Conservation (phyloP, 768 basidiomycete genomes). For the Phylloporus sp. region DNA sequence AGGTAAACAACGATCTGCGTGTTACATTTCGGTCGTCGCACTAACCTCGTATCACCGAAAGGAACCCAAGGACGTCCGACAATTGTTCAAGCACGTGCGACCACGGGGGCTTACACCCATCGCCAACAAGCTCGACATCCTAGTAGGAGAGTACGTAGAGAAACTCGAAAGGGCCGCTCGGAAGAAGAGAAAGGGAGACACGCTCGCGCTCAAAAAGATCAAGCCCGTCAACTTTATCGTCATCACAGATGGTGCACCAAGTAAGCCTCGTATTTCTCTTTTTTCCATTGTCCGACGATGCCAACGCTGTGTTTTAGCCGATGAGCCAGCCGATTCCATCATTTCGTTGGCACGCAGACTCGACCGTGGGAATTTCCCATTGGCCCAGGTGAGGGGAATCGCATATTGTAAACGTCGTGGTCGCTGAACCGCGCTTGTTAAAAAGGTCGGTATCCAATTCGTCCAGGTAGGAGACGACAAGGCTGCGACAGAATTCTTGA, state of each 20-base stretch:
- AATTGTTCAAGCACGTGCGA: constrained; percentile 40
- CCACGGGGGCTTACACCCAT: constrained; percentile 46
- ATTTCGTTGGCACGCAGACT: constrained; percentile 44
- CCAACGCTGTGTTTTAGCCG: constrained; percentile 32
- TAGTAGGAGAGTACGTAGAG: constrained; percentile 37
- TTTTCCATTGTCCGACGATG: neutral
- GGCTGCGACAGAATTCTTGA: constrained; percentile 40
- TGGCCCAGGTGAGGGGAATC: constrained; percentile 41
- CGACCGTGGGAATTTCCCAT: constrained; percentile 46
- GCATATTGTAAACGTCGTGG: neutral
- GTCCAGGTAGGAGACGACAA: constrained; percentile 58
- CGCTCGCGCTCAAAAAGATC: constrained; percentile 28
- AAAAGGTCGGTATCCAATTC: constrained; percentile 63
- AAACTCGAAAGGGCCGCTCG: constrained; percentile 31
- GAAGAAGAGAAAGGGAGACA: constrained; percentile 20
- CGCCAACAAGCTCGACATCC: constrained; percentile 35
- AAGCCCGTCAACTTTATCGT: constrained; percentile 58
- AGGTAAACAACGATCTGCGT: constrained; percentile 24
- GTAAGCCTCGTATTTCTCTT: constrained; percentile 31
- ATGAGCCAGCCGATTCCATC: constrained; percentile 48
- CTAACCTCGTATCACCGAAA: constrained; percentile 14
- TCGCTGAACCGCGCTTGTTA: constrained; percentile 4
- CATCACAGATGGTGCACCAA: constrained; percentile 59
- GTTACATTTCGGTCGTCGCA: neutral
- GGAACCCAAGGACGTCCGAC: constrained; percentile 35